Conservation (phyloP, 805 yeast species). For the Kluyveromyces wickerhamii region DNA sequence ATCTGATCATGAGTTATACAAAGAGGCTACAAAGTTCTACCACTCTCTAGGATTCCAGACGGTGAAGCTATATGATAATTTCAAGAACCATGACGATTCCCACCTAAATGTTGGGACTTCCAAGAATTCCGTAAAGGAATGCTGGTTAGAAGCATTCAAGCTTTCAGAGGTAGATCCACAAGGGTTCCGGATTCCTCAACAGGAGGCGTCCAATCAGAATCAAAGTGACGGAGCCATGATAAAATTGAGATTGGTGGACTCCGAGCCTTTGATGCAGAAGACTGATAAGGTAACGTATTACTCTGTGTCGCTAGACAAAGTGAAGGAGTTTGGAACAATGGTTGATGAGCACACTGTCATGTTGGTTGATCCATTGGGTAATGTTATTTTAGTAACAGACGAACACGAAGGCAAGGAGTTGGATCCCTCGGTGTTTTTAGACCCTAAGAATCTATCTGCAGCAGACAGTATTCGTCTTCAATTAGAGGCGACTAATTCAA, state of each 20-base stretch:
- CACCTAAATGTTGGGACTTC: slow-evolving; percentile 46
- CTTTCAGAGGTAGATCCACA: slow-evolving; percentile 46
- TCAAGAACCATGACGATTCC: slow-evolving; percentile 27
- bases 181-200: slow-evolving; percentile 53
- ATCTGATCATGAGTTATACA: slow-evolving; percentile 38
- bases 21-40: slow-evolving; percentile 48
- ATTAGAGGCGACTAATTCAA: slow-evolving; percentile 1
- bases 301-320: slow-evolving; percentile 31
- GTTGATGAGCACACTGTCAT: slow-evolving; percentile 22
- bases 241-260: slow-evolving; percentile 39
- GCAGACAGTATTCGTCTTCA: background rate
- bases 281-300: slow-evolving; percentile 31
- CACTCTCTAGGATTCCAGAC: slow-evolving; percentile 51
- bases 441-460: background rate
- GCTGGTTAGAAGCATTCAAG: slow-evolving; percentile 68
- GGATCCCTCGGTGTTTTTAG: background rate
- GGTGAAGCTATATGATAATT: slow-evolving; percentile 52
- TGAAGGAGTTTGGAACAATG: slow-evolving; percentile 19
- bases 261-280: slow-evolving; percentile 21
- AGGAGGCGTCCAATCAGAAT: slow-evolving; percentile 33
- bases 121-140: slow-evolving; percentile 56
- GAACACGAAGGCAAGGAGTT: background rate
- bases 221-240: slow-evolving; percentile 41
- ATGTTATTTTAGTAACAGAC: slow-evolving; percentile 31
- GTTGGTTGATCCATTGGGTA: slow-evolving; percentile 57